A percentile compares a stretch with the other conserved stretches of the same genome.
These are phyloP conservation scores for Ogataea nitratoaversa DNA, from an alignment of 805 yeast species.

Conservation along the genomic window DNA sequence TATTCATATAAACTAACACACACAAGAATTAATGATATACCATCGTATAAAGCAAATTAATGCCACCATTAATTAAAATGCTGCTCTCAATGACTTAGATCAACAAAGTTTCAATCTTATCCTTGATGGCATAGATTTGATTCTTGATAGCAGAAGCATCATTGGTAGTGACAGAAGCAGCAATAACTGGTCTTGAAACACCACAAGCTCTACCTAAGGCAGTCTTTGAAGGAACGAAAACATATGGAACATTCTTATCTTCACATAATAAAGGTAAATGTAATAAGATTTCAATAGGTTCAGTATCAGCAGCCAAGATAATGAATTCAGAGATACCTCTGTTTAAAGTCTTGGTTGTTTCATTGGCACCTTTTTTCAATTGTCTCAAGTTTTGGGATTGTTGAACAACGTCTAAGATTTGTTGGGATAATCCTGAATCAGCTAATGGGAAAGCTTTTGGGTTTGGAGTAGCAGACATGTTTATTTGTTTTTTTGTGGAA, in stretches of 20 bases:
- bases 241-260: conserved; percentile 99
- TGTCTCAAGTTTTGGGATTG: conserved; percentile 98
- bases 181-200: conserved; percentile 98
- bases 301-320: conserved; percentile 99
- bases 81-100: conserved; percentile 44
- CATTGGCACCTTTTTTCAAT: conserved; percentile 99
- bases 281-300: conserved; percentile 96
- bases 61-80: not conserved
- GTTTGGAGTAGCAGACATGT: conserved; percentile 85
- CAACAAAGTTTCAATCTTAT: conserved; percentile 96
- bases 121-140: conserved; percentile 97
- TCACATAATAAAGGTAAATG: conserved; percentile 97
- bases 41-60: not conserved
- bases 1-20: not conserved
- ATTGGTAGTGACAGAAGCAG: conserved; percentile 97
- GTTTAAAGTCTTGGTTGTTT: conserved; percentile 98
- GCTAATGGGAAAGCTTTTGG: conserved; percentile 99
- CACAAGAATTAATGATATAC: not conserved
- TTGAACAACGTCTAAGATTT: conserved; percentile 95
- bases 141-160: conserved; percentile 96
- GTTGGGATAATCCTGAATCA: conserved; percentile 91
- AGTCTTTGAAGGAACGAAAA: conserved; percentile 96
- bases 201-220: conserved; percentile 99
- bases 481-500: conserved; percentile 4
- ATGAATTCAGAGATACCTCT: conserved; percentile 99